Evolutionary conservation across 805 yeast species (phyloP).

Genomic region (Candida xiaguanensis): DNA sequence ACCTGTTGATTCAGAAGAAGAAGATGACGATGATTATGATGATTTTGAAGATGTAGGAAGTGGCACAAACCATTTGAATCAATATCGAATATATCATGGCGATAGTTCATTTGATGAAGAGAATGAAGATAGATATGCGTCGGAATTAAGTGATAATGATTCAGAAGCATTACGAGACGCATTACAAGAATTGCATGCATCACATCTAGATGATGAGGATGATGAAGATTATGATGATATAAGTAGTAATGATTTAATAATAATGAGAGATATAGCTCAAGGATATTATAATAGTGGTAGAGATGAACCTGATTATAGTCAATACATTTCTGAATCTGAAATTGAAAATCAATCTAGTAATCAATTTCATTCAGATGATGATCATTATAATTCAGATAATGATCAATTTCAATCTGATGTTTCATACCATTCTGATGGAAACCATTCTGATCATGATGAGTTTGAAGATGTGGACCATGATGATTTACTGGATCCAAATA

Average conservation of each 20-base stretch:
- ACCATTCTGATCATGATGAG: background rate
- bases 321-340: too few species aligned
- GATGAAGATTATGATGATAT: background rate
- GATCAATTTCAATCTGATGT: too few species aligned
- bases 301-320: too few species aligned
- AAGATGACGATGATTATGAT: conserved; percentile 28
- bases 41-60: conserved; percentile 10
- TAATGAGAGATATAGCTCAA: background rate
- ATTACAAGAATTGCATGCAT: conserved; percentile 19
- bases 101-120: conserved; percentile 9
- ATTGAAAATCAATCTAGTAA: too few species aligned
- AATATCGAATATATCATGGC: conserved; percentile 20
- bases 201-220: background rate
- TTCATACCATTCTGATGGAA: background rate
- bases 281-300: too few species aligned
- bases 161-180: conserved; percentile 22
- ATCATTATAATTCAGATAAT: background rate
- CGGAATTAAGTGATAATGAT: conserved; percentile 5
- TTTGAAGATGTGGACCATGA: conserved; percentile 1
- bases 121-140: background rate
- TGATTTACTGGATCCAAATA: background rate
- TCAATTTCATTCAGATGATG: conserved; percentile 1
- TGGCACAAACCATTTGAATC: conserved; percentile 5
- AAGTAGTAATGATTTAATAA: background rate
- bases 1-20: conserved; percentile 27